Base-by-base conservation (phyloP, 2,329 filamentous ascomycete species). In the Davidsoniella neocaledoniae region DNA sequence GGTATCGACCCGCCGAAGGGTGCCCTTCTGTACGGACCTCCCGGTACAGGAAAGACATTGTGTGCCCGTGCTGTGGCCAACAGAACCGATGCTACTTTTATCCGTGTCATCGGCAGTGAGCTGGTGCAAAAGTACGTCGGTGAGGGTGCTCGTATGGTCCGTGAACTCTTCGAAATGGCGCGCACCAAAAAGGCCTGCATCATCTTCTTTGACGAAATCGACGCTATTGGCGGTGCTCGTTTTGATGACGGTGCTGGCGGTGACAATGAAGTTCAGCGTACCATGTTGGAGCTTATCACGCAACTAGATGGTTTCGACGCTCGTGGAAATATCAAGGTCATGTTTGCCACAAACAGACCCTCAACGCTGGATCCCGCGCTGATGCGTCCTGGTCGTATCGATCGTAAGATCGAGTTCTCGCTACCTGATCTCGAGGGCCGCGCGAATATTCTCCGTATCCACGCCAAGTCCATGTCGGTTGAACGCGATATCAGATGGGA, bases 171-270 rank as follows among this genome's bases (percentile, higher is more conserved):
- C 65, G 91, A 98, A 70, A 98, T 98, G 91, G 91, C 91, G 8
- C 81, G 91, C 58, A 96, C 91, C 51, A 98, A 98, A 77, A 98
- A 98, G 70, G 91, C 91, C 0, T 98, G 91, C 67, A 98, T 98
- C 63, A 98, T 98, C 69, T 98, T 98, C 79, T 94, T 94, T 62
- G 54, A 55, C 64, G 91, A 98, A 70, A 91, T 96, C 55, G 90
- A 96, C 65, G 90, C 90, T 45, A 86, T 96, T 50, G 90, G 90
- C 62, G 90, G 90, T 58, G 90, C 90, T 38, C 86, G 90, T 66
- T 95, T 96, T 63, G 90, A 96, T 60, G 90, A 96, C 59, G 90
- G 90, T 57, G 90, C 90, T 55, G 90, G 90, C 59, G 90, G 90
- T 61, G 90, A 96, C 67, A 96, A 96, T 63, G 90, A 96, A 65